Base-by-base conservation (phyloP, 1,139 yeast genomes). In the Debaryomyces sp. region DNA sequence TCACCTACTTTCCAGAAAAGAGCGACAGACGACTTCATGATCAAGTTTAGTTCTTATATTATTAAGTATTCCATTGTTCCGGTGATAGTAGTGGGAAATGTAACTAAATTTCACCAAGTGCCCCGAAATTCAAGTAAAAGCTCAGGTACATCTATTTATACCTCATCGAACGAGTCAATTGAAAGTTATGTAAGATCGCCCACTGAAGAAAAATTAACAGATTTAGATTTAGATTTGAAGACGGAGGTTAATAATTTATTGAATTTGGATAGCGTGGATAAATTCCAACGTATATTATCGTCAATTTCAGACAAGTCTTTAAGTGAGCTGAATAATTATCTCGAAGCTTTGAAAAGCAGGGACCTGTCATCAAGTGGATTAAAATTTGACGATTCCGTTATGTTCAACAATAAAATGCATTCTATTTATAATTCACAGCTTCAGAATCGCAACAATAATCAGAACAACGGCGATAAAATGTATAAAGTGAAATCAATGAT, bases 401-500 rank as follows among this genome's bases (percentile, higher is more conserved):
- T 58, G 51, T 43, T 61, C 43, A 64, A 71, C 48, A 60, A 57
- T 29, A 68, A 63, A 46, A 62, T 72, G 27, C 74, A 71, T 53
- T 60, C 69, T 29, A 71, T 71, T 29, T 73, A 71, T 53, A 56
- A 61, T 39, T 57, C 63, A 43, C 71, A 66, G 50, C 57, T 61
- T 22, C 34, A 43, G 9, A 33, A 32, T n/a, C 46, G 41, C 6
- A 42, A 47, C 2, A 41, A 44, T 22, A 51, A 46, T 15, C 49
- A 49, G 26, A 13, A 34, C n/a, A n/a, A n/a, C n/a, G 29, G 36
- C 1, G 62, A 54, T n/a, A 54, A 59, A 10, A 65, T 71, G 41
- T 74, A 75, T 62, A 72, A 73, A 54, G 79, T 75, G n/a, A 70
- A 68, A 47, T 71, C 77, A 29, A 55, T 74, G 53, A 62, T 71